A percentile compares a stretch with the other conserved stretches of the same genome.
These are phyloP conservation scores for Fraxinus platypoda DNA, from an alignment of 305 asterid genomes.

Conservation along the genomic window DNA sequence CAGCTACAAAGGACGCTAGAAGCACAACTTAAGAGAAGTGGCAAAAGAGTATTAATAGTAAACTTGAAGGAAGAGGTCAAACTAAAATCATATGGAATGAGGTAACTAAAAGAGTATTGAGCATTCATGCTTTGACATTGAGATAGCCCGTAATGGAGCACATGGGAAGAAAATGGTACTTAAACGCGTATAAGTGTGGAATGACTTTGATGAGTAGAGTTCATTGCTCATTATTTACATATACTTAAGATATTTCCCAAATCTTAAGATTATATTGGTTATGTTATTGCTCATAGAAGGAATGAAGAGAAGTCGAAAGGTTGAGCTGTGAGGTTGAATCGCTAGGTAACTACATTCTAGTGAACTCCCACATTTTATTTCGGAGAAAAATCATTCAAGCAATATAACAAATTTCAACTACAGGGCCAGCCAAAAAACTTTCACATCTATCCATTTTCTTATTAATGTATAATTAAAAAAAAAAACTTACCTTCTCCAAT, in stretches of 20 bases:
- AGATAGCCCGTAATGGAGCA: background rate
- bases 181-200: background rate
- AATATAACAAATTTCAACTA: background rate
- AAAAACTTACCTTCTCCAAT: conserved; percentile 80
- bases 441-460: background rate
- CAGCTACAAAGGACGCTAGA: background rate
- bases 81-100: background rate
- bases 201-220: background rate
- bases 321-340: background rate
- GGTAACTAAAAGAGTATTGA: background rate
- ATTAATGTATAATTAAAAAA: background rate
- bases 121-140: background rate
- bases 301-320: conserved; percentile 9
- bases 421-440: conserved; percentile 7
- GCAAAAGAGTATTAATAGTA: background rate
- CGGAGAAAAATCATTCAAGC: background rate
- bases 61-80: background rate
- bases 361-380: background rate
- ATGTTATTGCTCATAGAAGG: background rate
- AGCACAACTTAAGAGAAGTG: background rate
- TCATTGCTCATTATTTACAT: background rate
- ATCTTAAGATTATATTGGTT: background rate
- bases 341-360: background rate
- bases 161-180: background rate
- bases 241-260: background rate